These are phyloP conservation scores for Yamadazyma kanchanaburiensis DNA, from an alignment of 1,139 yeast genomes.

Conservation along the genomic window DNA sequence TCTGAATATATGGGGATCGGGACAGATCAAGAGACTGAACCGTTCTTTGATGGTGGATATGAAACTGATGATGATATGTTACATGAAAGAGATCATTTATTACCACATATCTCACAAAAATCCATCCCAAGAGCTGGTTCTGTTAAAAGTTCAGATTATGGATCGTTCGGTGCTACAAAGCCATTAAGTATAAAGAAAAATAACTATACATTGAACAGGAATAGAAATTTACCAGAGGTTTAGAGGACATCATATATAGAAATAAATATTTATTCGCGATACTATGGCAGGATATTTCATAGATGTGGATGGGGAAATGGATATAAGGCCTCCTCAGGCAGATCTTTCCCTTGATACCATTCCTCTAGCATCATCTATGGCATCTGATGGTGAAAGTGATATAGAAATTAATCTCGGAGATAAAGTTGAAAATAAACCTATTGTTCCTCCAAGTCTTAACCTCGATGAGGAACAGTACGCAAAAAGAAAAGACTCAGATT, in stretches of 20 bases:
- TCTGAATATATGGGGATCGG: conserved; percentile 39
- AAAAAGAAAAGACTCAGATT: conserved; percentile 49
- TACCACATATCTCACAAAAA: conserved; percentile 16
- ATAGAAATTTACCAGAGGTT: conserved; percentile 32
- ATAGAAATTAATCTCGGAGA: too few species aligned
- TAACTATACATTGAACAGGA: conserved; percentile 21
- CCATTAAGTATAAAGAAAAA: conserved; percentile 11
- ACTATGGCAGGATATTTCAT: too few species aligned
- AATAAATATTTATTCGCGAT: background rate
- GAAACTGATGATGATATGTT: conserved; percentile 44
- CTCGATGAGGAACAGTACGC: conserved; percentile 7
- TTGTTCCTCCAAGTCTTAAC: background rate
- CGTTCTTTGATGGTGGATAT: conserved; percentile 36
- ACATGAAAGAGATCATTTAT: conserved; percentile 29
- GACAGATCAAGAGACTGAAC: conserved; percentile 22
- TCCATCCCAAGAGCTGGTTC: conserved; percentile 4
- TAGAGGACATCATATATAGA: conserved; percentile 2
- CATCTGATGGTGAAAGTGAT: too few species aligned
- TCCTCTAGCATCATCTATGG: too few species aligned
- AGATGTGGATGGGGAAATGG: too few species aligned
- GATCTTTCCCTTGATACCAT: too few species aligned
- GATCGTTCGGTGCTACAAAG: conserved; percentile 13
- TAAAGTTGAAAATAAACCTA: background rate
- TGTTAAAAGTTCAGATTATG: conserved; percentile 14
- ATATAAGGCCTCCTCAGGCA: too few species aligned